Conservation (phyloP, 768 basidiomycete genomes). For the Lactarius hengduanensis region DNA sequence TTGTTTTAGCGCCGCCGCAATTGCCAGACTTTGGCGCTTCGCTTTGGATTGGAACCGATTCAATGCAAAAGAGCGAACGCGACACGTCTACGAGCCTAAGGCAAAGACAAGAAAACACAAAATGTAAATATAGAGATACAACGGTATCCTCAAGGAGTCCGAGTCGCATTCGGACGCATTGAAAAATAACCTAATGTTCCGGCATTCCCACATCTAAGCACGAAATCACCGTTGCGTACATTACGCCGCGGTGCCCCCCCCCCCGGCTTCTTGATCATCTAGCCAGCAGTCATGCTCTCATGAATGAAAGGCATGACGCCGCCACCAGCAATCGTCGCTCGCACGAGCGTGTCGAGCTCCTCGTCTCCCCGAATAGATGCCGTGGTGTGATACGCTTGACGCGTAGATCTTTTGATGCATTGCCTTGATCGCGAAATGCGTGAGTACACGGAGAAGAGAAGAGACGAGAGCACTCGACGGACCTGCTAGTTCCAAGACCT, state of each 20-base stretch:
- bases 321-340: background rate
- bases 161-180: background rate
- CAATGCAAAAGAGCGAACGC: background rate
- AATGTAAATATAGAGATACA: background rate
- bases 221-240: background rate
- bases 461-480: too few species aligned
- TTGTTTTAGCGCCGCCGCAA: too few species aligned
- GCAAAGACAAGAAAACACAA: background rate
- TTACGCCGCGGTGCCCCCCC: constrained; percentile 13
- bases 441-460: background rate
- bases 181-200: background rate
- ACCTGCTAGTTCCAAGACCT: background rate
- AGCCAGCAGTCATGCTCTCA: constrained; percentile 22
- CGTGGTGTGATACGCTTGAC: constrained; percentile 52
- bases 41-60: background rate
- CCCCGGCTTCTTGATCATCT: constrained; percentile 31
- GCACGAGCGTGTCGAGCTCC: background rate
- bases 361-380: constrained; percentile 50
- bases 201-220: background rate
- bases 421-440: constrained; percentile 52
- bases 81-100: background rate
- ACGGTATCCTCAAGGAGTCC: background rate
- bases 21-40: background rate
- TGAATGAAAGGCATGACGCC: background rate
- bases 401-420: constrained; percentile 92